Base-by-base conservation (phyloP, 176 grass and related monocot species). In the Miscanthus lutarioriparius region DNA sequence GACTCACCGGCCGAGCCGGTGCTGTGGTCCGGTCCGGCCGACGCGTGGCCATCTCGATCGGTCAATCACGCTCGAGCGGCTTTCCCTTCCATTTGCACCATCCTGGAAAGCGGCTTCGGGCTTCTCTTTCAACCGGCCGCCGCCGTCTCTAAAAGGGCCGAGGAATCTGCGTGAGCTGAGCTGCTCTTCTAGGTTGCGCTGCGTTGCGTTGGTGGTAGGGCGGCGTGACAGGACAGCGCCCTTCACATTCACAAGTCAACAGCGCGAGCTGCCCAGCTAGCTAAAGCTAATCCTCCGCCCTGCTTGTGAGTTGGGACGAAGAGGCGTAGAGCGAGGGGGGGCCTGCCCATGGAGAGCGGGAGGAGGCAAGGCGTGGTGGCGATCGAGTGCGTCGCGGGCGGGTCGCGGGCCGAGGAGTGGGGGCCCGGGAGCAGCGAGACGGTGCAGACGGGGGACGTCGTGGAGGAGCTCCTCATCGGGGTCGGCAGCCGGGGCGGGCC, bases 361-460 rank as follows among this genome's bases (percentile, higher is more conserved):
- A 78, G 74, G 82, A 86, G 65, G 70, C 81, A 80, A 51, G 76
- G 48, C 3, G 87, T 85, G 58, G 89, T 91, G 82, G 92, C 92
- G 87, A 94, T 94, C 74, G 92, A 94, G 89, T 94, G 92, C 87
- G 89, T 94, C 66, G 89, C 92, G 43, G 92, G 92, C 38, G 90
- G 92, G 10, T 89, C 89, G 72, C 86, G 85, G 53, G 92, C 92
- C 70, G 92, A 94, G 87, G 92, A 91, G 87, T 94, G 92, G 92
- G 92, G 89, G 1, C 80, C 72, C 25, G 87, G 88, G 27, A 76
- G 89, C 81, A 81, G 70, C 89, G 85, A 90, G 84, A 81, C 86
- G 90, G 85, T 92, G 85, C 93, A 95, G 81, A 95, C 88, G 9
- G 93, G 93, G 43, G 93, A 92, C 83, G 85, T 95, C 20, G 90